These are phyloP conservation scores for Cystobasidium sp. DNA, from an alignment of 1,284 basidiomycete species.

Conservation along the genomic window DNA sequence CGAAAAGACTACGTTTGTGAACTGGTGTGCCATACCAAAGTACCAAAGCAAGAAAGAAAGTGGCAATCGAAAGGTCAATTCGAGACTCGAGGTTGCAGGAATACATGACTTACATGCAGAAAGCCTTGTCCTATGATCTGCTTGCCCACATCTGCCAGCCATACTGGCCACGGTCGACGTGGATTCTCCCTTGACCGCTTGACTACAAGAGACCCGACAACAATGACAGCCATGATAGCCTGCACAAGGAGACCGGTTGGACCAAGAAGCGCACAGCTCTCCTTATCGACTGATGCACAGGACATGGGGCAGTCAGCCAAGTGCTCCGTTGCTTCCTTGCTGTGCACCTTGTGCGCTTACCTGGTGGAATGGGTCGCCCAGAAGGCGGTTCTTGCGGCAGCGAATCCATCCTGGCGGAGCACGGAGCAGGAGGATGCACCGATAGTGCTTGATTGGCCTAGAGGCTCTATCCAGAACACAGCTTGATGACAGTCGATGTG, in stretches of 20 bases:
- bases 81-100: not conserved
- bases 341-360: not conserved
- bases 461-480: too few species aligned
- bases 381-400: slow-evolving; percentile 18
- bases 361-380: slow-evolving; percentile 9
- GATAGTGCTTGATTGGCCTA: too few species aligned
- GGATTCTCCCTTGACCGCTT: slow-evolving; percentile 85
- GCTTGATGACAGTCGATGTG: too few species aligned
- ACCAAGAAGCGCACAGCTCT: slow-evolving; percentile 59
- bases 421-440: not conserved
- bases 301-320: not conserved
- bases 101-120: slow-evolving; percentile 68
- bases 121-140: slow-evolving; percentile 90
- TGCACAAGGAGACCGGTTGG: slow-evolving; percentile 56
- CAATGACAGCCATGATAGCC: slow-evolving; percentile 79
- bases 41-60: not conserved
- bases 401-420: slow-evolving; percentile 4
- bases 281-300: slow-evolving; percentile 45
- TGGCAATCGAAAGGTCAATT: not conserved
- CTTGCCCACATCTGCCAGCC: slow-evolving; percentile 88
- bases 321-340: not conserved
- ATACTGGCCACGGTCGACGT: slow-evolving; percentile 89
- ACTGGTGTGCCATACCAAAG: not conserved
- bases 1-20: slow-evolving; percentile 75
- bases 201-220: slow-evolving; percentile 79